Percentiles rank a stretch among this genome's conserved stretches.
These are phyloP conservation scores for Pythium monospermum DNA, from an alignment of 352 stramenopile species.

Conservation along the genomic window DNA sequence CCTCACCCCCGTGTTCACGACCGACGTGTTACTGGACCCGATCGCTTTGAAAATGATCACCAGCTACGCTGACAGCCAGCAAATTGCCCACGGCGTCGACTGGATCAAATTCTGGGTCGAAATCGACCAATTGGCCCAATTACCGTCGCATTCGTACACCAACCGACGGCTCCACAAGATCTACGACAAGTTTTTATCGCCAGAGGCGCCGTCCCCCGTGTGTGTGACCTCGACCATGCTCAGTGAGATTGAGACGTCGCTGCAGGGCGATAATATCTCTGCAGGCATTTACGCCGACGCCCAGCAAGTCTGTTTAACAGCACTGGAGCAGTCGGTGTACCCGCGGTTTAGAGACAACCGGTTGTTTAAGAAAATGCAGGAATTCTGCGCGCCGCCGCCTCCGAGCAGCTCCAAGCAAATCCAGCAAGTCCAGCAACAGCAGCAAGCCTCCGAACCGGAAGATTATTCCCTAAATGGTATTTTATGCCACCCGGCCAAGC, in stretches of 20 bases:
- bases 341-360: slow-evolving; percentile 74
- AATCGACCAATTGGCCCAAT: slow-evolving; percentile 65
- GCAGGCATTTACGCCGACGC: slow-evolving; percentile 63
- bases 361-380: slow-evolving; percentile 71
- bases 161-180: slow-evolving; percentile 75
- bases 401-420: not conserved
- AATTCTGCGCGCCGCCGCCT: slow-evolving; percentile 43
- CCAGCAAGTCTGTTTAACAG: slow-evolving; percentile 58
- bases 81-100: slow-evolving; percentile 52
- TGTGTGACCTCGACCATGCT: slow-evolving; percentile 72
- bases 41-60: slow-evolving; percentile 71
- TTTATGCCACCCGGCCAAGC: slow-evolving; percentile 64
- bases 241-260: slow-evolving; percentile 49
- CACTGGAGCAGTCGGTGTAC: slow-evolving; percentile 70
- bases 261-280: slow-evolving; percentile 63
- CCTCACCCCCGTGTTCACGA: slow-evolving; percentile 71
- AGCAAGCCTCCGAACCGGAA: slow-evolving; percentile 23
- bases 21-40: slow-evolving; percentile 69
- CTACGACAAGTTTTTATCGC: slow-evolving; percentile 84
- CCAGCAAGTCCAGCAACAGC: slow-evolving; percentile 14
- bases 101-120: slow-evolving; percentile 79
- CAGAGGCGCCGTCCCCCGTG: slow-evolving; percentile 60
- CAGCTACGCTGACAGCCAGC: slow-evolving; percentile 48
- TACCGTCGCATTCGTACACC: slow-evolving; percentile 78
- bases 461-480: slow-evolving; percentile 60